Conservation (phyloP, 2,329 filamentous ascomycete genomes). For the Huntiella moniliformis region DNA sequence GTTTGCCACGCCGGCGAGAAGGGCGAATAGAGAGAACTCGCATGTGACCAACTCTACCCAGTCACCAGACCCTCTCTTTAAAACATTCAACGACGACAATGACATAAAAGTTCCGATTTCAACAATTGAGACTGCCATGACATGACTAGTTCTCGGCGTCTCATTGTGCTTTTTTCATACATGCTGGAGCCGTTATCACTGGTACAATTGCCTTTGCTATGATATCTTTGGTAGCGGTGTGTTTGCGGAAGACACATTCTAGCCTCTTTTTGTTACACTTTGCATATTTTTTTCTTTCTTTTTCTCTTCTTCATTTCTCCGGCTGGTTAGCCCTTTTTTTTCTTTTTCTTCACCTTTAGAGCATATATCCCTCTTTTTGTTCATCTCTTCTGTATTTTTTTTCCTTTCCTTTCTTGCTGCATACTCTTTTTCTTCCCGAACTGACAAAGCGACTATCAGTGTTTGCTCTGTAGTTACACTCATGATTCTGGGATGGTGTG, state of each 20-base stretch:
- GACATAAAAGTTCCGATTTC: conserved; percentile 1
- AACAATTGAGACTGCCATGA: neutral
- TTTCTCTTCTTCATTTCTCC: conserved; percentile 1
- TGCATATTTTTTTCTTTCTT: neutral
- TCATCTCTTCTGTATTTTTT: conserved; percentile 1
- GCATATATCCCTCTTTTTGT: conserved; percentile 1
- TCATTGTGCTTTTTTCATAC: too few relatives aligned
- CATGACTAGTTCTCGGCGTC: too few relatives aligned
- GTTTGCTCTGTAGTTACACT: conserved; percentile 4
- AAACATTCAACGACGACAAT: neutral
- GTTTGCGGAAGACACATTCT: neutral
- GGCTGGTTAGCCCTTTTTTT: neutral
- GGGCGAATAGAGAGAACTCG: conserved; percentile 35
- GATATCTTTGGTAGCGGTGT: too few relatives aligned
- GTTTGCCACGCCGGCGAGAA: conserved; percentile 93
- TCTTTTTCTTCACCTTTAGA: neutral
- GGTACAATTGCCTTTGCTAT: too few relatives aligned
- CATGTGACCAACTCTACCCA: neutral
- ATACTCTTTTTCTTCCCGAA: conserved; percentile 15
- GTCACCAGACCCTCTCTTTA: neutral
- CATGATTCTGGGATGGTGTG: conserved; percentile 11
- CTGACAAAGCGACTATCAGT: neutral
- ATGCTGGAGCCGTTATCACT: too few relatives aligned
- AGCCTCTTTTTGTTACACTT: neutral
- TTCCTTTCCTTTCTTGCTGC: conserved; percentile 12